phyloP scores from a whole-genome alignment of 352 stramenopile species.

The Globisporangium perplexum region DNA sequence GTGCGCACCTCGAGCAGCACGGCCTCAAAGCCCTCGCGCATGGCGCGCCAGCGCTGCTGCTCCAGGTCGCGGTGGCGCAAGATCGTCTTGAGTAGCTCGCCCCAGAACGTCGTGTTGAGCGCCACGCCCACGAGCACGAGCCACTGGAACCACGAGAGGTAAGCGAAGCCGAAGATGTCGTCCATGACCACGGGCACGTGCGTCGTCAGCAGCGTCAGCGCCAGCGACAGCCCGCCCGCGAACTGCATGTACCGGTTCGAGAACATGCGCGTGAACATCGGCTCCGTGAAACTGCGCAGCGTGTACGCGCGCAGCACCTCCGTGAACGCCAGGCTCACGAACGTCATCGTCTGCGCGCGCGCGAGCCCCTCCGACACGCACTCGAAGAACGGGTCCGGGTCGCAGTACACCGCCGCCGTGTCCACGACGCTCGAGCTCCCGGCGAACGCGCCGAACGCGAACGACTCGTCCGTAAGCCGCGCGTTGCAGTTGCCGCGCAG shows the following conservation, averaged over 20 bases:
- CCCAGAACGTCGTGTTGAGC: constrained; percentile 28
- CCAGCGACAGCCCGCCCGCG: constrained; percentile 38
- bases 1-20: constrained; percentile 61
- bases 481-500: constrained; percentile 53
- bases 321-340: constrained; percentile 59
- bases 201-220: constrained; percentile 37
- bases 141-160: constrained; percentile 43
- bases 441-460: constrained; percentile 43
- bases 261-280: constrained; percentile 57
- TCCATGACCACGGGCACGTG: constrained; percentile 35
- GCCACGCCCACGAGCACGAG: constrained; percentile 22
- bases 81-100: constrained; percentile 34
- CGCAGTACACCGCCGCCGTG: constrained; percentile 38
- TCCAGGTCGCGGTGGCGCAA: constrained; percentile 19
- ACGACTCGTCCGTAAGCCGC: constrained; percentile 28
- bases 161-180: constrained; percentile 45
- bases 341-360: constrained; percentile 72
- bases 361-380: constrained; percentile 54
- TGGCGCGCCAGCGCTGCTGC: constrained; percentile 30
- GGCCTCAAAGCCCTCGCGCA: constrained; percentile 46
- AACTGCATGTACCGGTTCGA: constrained; percentile 62
- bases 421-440: constrained; percentile 23
- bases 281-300: constrained; percentile 63
- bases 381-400: constrained; percentile 55
- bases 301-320: constrained; percentile 76